Evolutionary conservation across 257 asterid species (phyloP), one percentile per base, ranked within the genome.

Genomic region (Catharanthus roseus): DNA sequence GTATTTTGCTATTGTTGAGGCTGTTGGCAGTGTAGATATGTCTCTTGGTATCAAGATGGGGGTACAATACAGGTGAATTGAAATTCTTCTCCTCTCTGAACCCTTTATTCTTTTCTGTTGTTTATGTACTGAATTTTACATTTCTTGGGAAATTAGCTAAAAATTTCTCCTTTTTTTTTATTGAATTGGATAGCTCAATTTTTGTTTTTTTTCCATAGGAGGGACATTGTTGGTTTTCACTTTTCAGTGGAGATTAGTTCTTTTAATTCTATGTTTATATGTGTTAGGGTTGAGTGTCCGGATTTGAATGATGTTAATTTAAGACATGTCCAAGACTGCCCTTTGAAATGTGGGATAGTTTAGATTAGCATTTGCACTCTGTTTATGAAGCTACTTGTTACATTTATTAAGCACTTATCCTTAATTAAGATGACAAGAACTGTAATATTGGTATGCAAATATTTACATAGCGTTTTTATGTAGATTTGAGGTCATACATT

Each of bases 31-130:
- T 77, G 88, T 93, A 42, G 99, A 93, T 53, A 86, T 93, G 91
- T 93, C 99, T 11, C 81, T 93, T 72, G 99, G 93, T 79, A 89
- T 93, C 79, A 93, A 93, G 82, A 78, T 88, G 90, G 99, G 97
- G 6, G 99, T 93, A 57, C 99, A 93, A 64, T 93, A 83, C 93
- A 93, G 99, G 99, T 93, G 42, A 56, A 79, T 77, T 23, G 36
- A 31, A 31, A 60, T 29, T 31, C 24, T 29, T 60, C 42, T 31
- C 65, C 42, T 60, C 4, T 42, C 13, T 60, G 41, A 9, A 33
- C 6, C 45, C 65, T 33, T 60, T 15, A 58, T 58, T 60, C 33
- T 3, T 60, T 16, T 60, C 10, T 49, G 4, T 29, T 38, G 8
- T 38, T 38, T 38, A 38, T 38, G 6, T 23, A 18, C 42, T 1